phyloP scores from a whole-genome alignment of 2,329 filamentous ascomycete species.

The Madurella fahalii region DNA sequence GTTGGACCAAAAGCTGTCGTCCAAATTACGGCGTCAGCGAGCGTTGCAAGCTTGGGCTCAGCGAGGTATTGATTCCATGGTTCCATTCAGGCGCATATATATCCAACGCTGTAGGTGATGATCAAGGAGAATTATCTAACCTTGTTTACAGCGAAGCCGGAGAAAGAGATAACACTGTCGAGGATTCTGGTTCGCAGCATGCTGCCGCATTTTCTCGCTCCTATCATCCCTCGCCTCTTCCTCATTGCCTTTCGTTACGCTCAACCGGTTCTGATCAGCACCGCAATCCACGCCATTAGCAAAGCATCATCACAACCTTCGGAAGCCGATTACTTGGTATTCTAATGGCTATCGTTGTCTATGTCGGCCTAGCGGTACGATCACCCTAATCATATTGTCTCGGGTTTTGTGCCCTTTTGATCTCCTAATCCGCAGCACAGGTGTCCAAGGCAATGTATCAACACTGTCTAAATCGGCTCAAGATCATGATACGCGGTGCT shows the following conservation, averaged over 20 bases:
- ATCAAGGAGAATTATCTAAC: too few relatives aligned
- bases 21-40: too few relatives aligned
- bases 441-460: constrained; percentile 4
- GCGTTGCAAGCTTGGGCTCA: too few relatives aligned
- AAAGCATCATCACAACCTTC: background rate
- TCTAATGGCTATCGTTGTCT: background rate
- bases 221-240: background rate
- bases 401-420: background rate
- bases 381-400: background rate
- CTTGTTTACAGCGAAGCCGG: too few relatives aligned
- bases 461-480: constrained; percentile 1
- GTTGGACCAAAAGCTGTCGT: too few relatives aligned
- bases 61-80: too few relatives aligned
- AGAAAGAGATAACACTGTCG: too few relatives aligned
- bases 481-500: background rate
- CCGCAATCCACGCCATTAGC: background rate
- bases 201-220: too few relatives aligned
- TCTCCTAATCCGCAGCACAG: background rate
- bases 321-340: background rate
- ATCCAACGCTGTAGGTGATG: too few relatives aligned
- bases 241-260: constrained; percentile 1
- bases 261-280: background rate
- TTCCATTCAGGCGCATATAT: too few relatives aligned
- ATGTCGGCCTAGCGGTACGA: constrained; percentile 3
- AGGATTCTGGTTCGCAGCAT: too few relatives aligned